These are phyloP conservation scores for Torulaspora pretoriensis DNA, from an alignment of 1,139 yeast species.

Conservation along the genomic window DNA sequence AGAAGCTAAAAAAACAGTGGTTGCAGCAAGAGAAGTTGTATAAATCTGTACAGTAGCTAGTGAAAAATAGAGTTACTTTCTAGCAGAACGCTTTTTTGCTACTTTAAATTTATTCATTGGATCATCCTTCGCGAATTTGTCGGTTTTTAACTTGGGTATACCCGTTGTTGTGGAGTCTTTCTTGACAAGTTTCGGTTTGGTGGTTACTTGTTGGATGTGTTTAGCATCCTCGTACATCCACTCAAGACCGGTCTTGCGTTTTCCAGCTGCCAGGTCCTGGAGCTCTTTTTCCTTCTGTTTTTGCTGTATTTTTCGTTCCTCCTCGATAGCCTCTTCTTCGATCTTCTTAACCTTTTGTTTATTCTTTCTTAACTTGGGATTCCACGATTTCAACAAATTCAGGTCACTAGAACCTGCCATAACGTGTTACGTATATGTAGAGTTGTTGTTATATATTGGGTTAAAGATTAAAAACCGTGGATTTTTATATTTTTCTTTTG, in stretches of 20 bases:
- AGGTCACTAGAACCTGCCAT: slow-evolving; percentile 69
- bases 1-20: slow-evolving; percentile 73
- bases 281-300: slow-evolving; percentile 60
- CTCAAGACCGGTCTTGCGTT: slow-evolving; percentile 50
- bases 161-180: slow-evolving; percentile 1
- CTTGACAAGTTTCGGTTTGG: slow-evolving; percentile 38
- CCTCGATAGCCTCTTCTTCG: slow-evolving; percentile 75
- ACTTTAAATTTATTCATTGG: slow-evolving; percentile 26
- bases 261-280: slow-evolving; percentile 48
- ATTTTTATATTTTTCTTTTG: slow-evolving; percentile 96
- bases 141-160: slow-evolving; percentile 9
- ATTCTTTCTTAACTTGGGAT: slow-evolving; percentile 82
- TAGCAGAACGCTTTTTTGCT: slow-evolving; percentile 15
- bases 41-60: slow-evolving; percentile 39
- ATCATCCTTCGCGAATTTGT: slow-evolving; percentile 22
- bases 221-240: slow-evolving; percentile 76
- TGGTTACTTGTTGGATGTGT: slow-evolving; percentile 42
- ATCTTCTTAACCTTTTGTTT: slow-evolving; percentile 80
- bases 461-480: slow-evolving; percentile 74
- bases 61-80: slow-evolving; percentile 12
- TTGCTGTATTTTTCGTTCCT: slow-evolving; percentile 61
- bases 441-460: neutral
- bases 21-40: slow-evolving; percentile 80
- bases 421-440: neutral
- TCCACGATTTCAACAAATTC: slow-evolving; percentile 92